Percentiles rank a stretch among this genome's conserved stretches.
phyloP scores from a whole-genome alignment of 352 stramenopile species.

The Phytophthora ohioensis region DNA sequence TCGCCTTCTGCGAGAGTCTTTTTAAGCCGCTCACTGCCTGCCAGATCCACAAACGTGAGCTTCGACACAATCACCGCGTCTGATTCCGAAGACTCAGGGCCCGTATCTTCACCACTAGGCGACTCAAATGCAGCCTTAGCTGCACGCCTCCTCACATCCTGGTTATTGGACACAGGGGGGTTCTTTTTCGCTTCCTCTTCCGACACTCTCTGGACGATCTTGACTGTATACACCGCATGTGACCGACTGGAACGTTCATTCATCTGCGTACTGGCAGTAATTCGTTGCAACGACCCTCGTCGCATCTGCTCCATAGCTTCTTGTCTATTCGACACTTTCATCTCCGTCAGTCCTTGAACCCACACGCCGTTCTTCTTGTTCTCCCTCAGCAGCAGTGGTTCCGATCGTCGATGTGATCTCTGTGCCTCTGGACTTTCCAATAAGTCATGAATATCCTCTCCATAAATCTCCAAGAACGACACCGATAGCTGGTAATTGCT shows the following conservation, averaged over 20 bases:
- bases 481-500: slow-evolving; percentile 66
- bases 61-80: slow-evolving; percentile 72
- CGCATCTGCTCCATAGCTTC: slow-evolving; percentile 86
- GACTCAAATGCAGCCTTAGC: slow-evolving; percentile 7
- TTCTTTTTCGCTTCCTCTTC: slow-evolving; percentile 26
- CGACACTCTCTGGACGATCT: slow-evolving; percentile 69
- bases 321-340: slow-evolving; percentile 58
- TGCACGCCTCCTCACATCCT: slow-evolving; percentile 3
- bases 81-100: slow-evolving; percentile 11
- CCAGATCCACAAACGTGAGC: slow-evolving; percentile 90
- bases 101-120: slow-evolving; percentile 7
- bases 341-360: slow-evolving; percentile 82
- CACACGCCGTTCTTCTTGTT: slow-evolving; percentile 75
- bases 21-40: slow-evolving; percentile 88
- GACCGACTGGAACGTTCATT: slow-evolving; percentile 90
- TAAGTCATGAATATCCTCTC: slow-evolving; percentile 97
- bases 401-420: slow-evolving; percentile 36
- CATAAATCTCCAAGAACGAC: slow-evolving; percentile 98
- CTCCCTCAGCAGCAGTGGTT: slow-evolving; percentile 78
- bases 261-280: slow-evolving; percentile 90
- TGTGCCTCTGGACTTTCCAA: slow-evolving; percentile 64
- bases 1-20: slow-evolving; percentile 85
- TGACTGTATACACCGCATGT: slow-evolving; percentile 89
- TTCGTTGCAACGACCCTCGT: slow-evolving; percentile 72
- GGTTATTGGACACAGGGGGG: slow-evolving; percentile 20